A percentile compares a stretch with the other conserved stretches of the same genome.
phyloP scores from a whole-genome alignment of 441 rosid species.

The Sinapis alba region DNA sequence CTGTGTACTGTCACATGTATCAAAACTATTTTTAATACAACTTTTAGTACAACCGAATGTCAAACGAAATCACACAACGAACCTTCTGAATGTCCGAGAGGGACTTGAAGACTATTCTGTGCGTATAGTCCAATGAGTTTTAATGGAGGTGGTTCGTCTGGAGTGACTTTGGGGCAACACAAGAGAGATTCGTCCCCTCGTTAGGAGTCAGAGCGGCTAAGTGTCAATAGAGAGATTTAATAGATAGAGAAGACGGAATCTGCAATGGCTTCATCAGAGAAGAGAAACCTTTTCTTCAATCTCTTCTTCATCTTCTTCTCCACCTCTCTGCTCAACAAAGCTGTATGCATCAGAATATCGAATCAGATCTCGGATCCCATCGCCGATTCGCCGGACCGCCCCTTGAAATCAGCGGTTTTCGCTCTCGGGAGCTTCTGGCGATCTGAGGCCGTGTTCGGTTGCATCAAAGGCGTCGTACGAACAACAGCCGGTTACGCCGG shows the following conservation, averaged over 20 bases:
- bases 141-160: too few species aligned
- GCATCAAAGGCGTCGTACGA: constrained; percentile 76
- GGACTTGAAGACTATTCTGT: too few species aligned
- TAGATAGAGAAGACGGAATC: neutral
- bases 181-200: too few species aligned
- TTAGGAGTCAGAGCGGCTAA: too few species aligned
- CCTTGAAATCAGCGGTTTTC: constrained; percentile 62
- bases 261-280: constrained; percentile 46
- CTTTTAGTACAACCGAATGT: too few species aligned
- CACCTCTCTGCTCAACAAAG: constrained; percentile 36
- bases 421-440: constrained; percentile 95
- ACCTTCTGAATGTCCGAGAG: too few species aligned
- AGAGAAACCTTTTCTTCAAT: constrained; percentile 24
- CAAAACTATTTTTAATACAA: too few species aligned
- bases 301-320: constrained; percentile 1
- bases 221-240: too few species aligned
- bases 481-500: constrained; percentile 78
- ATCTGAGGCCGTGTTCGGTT: constrained; percentile 88
- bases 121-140: too few species aligned
- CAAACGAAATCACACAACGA: too few species aligned
- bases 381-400: constrained; percentile 44
- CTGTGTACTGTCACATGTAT: too few species aligned
- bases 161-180: too few species aligned
- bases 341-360: constrained; percentile 57
- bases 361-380: constrained; percentile 48